phyloP scores from a whole-genome alignment of 1,284 basidiomycete genomes.

The Wolfiporia cocos region DNA sequence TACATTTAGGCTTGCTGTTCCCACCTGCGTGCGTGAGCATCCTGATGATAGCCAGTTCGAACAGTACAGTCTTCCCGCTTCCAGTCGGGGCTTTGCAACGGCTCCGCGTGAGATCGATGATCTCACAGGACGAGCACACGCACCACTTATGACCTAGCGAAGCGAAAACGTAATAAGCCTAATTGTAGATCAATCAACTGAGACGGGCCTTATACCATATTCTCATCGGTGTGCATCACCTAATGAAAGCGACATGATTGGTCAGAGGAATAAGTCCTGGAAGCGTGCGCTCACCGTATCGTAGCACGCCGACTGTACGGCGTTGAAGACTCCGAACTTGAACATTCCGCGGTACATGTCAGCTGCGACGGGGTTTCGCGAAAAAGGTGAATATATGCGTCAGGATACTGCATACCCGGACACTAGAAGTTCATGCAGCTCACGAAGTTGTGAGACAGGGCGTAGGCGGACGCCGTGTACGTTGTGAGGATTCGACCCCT shows the following conservation, averaged over 20 bases:
- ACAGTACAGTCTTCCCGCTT: conserved; percentile 90
- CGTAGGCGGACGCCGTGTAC: conserved; percentile 46
- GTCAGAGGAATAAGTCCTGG: neutral
- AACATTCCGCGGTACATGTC: conserved; percentile 78
- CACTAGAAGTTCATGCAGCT: conserved; percentile 19
- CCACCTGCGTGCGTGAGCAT: conserved; percentile 50
- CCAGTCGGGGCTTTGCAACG: conserved; percentile 73
- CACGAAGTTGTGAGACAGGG: conserved; percentile 69
- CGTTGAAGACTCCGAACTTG: conserved; percentile 87
- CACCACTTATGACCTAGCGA: conserved; percentile 72
- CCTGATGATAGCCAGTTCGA: conserved; percentile 86
- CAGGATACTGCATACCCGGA: neutral
- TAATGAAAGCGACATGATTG: conserved; percentile 23
- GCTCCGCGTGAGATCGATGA: conserved; percentile 3
- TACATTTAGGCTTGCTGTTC: conserved; percentile 52
- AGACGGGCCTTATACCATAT: conserved; percentile 53
- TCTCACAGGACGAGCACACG: conserved; percentile 11
- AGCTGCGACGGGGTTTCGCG: conserved; percentile 39
- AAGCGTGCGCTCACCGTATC: conserved; percentile 47
- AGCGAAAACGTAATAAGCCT: conserved; percentile 6
- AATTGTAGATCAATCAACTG: neutral
- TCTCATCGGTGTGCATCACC: conserved; percentile 67
- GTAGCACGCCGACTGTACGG: conserved; percentile 81
- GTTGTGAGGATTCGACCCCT: conserved; percentile 30
- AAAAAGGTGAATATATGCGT: conserved; percentile 9